phyloP scores from a whole-genome alignment of 2,329 filamentous ascomycete genomes.

The Pseudohalonectria lignicola region DNA sequence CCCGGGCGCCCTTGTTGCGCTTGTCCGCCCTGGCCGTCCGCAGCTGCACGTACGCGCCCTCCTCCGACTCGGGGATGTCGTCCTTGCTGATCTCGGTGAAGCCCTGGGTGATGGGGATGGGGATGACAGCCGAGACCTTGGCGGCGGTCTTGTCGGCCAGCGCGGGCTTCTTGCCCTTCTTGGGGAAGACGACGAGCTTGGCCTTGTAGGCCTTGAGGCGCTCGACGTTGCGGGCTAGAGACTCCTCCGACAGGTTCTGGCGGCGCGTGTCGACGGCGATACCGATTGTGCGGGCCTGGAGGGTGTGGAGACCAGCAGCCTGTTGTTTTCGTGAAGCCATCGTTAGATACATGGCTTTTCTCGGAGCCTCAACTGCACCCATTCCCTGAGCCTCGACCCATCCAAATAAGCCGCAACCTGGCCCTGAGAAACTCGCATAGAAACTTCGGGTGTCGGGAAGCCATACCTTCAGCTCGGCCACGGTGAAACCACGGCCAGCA shows the following conservation, averaged over 20 bases:
- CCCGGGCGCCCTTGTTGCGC: conserved; percentile 70
- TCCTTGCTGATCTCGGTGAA: conserved; percentile 71
- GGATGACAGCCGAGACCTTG: conserved; percentile 41
- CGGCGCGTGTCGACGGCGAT: conserved; percentile 95
- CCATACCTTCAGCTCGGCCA: conserved; percentile 93
- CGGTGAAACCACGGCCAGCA: conserved; percentile 93
- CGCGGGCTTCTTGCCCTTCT: conserved; percentile 90
- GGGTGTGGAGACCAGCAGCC: conserved; percentile 2
- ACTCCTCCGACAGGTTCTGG: conserved; percentile 95
- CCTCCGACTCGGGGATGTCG: conserved; percentile 67
- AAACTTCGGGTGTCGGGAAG: too few species aligned
- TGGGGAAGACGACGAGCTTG: conserved; percentile 95
- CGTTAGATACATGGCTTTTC: conserved; percentile 1
- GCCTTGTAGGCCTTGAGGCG: conserved; percentile 97
- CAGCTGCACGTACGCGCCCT: conserved; percentile 79
- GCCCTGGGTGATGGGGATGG: conserved; percentile 41
- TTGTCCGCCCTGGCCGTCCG: conserved; percentile 76
- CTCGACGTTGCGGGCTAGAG: conserved; percentile 86
- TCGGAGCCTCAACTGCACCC: too few species aligned
- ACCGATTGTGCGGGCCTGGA: conserved; percentile 89
- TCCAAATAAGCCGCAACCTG: too few species aligned
- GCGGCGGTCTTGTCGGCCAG: conserved; percentile 69
- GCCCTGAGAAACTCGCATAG: too few species aligned
- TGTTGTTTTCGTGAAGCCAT: too few species aligned
- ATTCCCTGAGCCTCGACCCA: conserved; percentile 2